Evolutionary conservation across 352 stramenopile species (phyloP), one percentile per base, ranked within the genome.

Genomic region (Globisporangium splendens): DNA sequence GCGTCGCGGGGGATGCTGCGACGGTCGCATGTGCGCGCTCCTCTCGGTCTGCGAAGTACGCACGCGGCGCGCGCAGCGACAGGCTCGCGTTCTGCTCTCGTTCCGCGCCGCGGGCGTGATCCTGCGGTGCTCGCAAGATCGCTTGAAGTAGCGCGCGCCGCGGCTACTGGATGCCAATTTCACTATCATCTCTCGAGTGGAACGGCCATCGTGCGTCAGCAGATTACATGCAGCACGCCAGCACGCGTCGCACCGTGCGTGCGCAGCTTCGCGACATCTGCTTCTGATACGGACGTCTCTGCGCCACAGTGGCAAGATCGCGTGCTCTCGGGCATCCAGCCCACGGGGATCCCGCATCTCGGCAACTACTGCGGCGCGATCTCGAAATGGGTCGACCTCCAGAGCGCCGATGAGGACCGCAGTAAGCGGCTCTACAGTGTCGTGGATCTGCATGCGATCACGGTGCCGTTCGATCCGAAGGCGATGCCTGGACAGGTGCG

Each of bases 331-430:
- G 97, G 97, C 46, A 98, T 99, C 39, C 97, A 99, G 67, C 97
- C 98, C 7, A 99, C 96, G 17, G 98, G 98, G 28, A 88, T 94
- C n/a, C 93, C 98, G 12, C 97, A 99, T 65, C 70, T 99, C 50
- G 98, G 98, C 59, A 99, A 99, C 77, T 99, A 99, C 74, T 90
- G 99, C 47, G 98, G 97, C 50, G 97, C 98, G 3, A 97, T 99
- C 60, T 84, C 86, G 59, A 97, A 99, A 63, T 99, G 97, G 97
- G 95, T 99, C 13, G 78, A 92, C 24, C 88, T 99, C 51, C 97
- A 99, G 66, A 79, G 88, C n/a, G 35, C 20, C 12, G 31, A 59
- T 1, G 7, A 62, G 42, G 54, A 61, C 28, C 47, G 60, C 50
- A 44, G 12, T 62, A 69, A 59, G 21, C 69, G 68, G 49, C 59